Base-by-base conservation (phyloP, 345 rosid genomes). In the Crucihimalaya himalaica region DNA sequence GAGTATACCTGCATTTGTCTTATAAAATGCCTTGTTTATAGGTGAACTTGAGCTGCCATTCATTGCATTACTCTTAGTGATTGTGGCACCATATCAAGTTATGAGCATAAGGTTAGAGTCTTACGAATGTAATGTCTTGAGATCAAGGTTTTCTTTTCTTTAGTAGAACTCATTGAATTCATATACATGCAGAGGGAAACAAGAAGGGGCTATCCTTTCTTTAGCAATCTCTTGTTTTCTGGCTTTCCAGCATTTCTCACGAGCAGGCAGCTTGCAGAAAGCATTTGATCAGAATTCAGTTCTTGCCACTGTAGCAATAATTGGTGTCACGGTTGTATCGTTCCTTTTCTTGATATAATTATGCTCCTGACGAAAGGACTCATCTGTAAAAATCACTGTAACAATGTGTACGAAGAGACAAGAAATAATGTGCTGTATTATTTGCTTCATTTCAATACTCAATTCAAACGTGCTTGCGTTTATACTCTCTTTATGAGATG, bases 11-110 rank as follows among this genome's bases (percentile, higher is more conserved):
- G 14, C 29, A 12, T 5, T 23, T 61, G 14, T 48, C 53, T 55
- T 20, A 3, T 68, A 14, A 5, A 48, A 57, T 75, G 31, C 1
- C 5, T 42, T 51, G n/a, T 66, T 64, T 29, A 12, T 81, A 91
- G 96, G 93, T 74, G 96, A 94, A 82, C 96, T 91, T 48, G 98
- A 94, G 79, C 78, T 94, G 84, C 97, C 97, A 15, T 85, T 89
- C 45, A 60, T 85, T 63, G 87, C 95, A 42, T 65, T 91, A 23
- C 87, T 94, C 70, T 72, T 89, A 82, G 88, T 86, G 71, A 84
- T 89, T 53, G 85, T 88, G 72, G 82, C 96, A 56, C 98, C 97
- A 51, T 3, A 72, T 69, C 89, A 89, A 81, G 91, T 84, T 63
- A 75, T 86, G 81, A 75, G 35, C 31, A 58, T 86, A 63, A 89